A percentile compares a stretch with the other conserved stretches of the same genome.
phyloP scores from a whole-genome alignment of 371 early-diverging fungal genomes.

The Mortierella sp. region DNA sequence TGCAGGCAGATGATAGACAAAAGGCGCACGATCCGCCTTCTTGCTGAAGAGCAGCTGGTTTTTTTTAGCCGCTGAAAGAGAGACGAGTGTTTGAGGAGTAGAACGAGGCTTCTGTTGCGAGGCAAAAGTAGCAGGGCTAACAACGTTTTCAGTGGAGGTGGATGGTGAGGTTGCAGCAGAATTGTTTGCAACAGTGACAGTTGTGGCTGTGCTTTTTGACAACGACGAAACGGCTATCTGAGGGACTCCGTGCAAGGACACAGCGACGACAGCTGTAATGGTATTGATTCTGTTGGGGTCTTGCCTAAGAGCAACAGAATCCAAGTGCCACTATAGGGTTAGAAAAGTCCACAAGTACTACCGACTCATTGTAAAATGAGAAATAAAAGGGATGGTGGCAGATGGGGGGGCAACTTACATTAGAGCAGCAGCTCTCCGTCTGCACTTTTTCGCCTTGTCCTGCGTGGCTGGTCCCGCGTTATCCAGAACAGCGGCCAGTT shows the following conservation, averaged over 20 bases:
- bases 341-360: background rate
- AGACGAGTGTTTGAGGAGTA: background rate
- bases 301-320: background rate
- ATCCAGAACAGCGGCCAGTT: background rate
- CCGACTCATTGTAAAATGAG: constrained; percentile 1
- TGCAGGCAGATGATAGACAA: background rate
- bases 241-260: background rate
- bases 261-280: background rate
- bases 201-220: background rate
- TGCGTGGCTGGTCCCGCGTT: background rate
- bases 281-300: constrained; percentile 1
- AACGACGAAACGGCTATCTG: background rate
- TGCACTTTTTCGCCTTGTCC: constrained; percentile 8
- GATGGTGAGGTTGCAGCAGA: background rate
- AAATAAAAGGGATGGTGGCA: background rate
- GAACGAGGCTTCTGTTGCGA: background rate
- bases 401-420: too few relatives aligned
- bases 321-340: constrained; percentile 1
- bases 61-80: background rate
- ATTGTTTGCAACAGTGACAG: background rate
- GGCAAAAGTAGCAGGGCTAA: background rate
- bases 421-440: background rate
- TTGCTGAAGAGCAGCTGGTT: background rate
- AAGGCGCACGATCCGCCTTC: background rate
- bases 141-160: background rate